Base-by-base conservation (phyloP, 805 yeast species). In the Saccharomycopsis sp. region DNA sequence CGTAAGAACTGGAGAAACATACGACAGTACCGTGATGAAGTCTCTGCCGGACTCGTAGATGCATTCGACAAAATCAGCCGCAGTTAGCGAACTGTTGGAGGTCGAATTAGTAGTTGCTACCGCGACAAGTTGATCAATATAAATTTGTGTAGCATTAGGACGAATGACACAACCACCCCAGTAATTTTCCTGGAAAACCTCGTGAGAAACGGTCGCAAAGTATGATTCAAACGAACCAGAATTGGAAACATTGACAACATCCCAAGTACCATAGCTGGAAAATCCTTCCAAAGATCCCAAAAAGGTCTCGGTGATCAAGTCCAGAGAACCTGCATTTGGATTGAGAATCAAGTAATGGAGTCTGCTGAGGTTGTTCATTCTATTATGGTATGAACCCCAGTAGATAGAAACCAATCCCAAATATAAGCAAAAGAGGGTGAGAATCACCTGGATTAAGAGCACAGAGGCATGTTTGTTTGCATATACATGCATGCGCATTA, bases 131-230 rank as follows among this genome's bases (percentile, higher is more conserved):
- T 23, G 15, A 12, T 19, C 34, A 17, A 52, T 34, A 34, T 55
- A 55, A 5, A 41, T 29, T 29, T 34, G 49, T 3, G 61, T 35
- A n/a, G 61, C 61, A 42, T 53, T 55, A 2, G 59, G 54, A 23
- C 44, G 50, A 8, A 58, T 38, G 14, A 58, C 50, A 49, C 61
- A 58, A 14, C 61, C 61, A n/a, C 58, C 61, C 61, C 61, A 58
- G 38, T 58, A 58, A 29, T 58, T 56, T 35, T 56, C 49, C 22
- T 56, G 53, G 17, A 52, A 52, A 1, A 58, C 53, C 47, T 58
- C 56, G 5, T 38, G 51, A 17, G 17, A 34, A 12, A 58, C 24
- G 41, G 54, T 58, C 9, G 52, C 23, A 7, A 52, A 20, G 41
- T 56, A 58, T 1, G 47, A 19, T 14, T 25, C 15, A 50, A 52